Evolutionary conservation across 306 rosid genomes (phyloP).

Genomic region (Rosa lucieae): DNA sequence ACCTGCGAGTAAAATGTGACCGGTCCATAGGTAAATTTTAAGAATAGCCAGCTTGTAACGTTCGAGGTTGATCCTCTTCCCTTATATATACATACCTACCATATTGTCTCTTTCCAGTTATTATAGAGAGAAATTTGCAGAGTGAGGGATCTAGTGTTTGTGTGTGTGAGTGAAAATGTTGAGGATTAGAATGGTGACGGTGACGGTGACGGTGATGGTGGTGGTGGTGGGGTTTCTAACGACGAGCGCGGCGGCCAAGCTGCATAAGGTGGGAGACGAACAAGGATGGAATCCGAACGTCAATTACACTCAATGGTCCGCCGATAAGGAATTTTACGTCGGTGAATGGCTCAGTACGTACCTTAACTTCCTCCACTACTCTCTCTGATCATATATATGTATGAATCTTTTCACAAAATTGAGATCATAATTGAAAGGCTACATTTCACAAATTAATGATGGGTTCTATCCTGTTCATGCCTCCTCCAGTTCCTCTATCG

Average conservation of each 20-base stretch:
- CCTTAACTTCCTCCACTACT: not conserved
- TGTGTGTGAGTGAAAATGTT: not conserved
- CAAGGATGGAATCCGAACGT: constrained; percentile 52
- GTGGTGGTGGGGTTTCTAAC: constrained; percentile 15
- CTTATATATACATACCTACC: not conserved
- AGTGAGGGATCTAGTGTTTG: not conserved
- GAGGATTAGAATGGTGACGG: not conserved
- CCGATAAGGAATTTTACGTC: constrained; percentile 35
- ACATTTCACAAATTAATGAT: not conserved
- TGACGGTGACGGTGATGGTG: not conserved
- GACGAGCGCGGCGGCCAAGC: not conserved
- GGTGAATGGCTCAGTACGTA: constrained; percentile 86
- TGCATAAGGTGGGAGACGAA: constrained; percentile 67
- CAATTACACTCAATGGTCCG: constrained; percentile 72
- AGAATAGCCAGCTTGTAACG: not conserved
- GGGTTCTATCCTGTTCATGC: not conserved
- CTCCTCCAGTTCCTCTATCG: not conserved
- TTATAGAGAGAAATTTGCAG: not conserved
- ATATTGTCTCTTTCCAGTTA: not conserved
- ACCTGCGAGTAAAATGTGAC: constrained; percentile 6
- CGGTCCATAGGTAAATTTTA: not conserved
- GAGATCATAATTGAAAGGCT: not conserved
- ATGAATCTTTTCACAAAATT: not conserved
- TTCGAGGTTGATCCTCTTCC: not conserved
- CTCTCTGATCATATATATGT: not conserved